These are phyloP conservation scores for Trifolium dubium DNA, from an alignment of 306 rosid genomes.

Conservation along the genomic window DNA sequence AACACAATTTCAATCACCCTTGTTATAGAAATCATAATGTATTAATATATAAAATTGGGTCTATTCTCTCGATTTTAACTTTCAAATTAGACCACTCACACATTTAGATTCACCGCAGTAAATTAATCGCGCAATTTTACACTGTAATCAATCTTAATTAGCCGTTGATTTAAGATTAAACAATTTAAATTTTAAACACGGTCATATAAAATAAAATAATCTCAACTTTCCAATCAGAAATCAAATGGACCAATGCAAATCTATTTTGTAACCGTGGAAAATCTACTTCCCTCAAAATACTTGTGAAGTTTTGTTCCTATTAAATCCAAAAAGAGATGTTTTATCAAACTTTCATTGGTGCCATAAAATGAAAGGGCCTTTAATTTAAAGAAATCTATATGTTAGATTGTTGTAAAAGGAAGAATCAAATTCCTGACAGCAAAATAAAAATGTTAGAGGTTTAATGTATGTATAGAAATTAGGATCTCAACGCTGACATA, in stretches of 20 bases:
- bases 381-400: constrained; percentile 29
- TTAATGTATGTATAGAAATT: constrained; percentile 34
- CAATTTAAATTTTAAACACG: no score
- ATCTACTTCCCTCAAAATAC: neutral
- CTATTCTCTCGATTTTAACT: neutral
- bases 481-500: constrained; percentile 47
- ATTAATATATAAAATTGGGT: neutral
- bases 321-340: constrained; percentile 8
- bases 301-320: constrained; percentile 6
- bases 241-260: no score
- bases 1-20: no score
- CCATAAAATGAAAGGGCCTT: constrained; percentile 29
- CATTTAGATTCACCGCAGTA: no score
- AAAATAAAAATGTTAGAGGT: constrained; percentile 24
- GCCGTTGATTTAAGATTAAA: no score
- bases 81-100: neutral
- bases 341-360: constrained; percentile 20
- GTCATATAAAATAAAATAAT: no score
- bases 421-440: constrained; percentile 50
- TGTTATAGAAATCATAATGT: no score
- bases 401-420: constrained; percentile 33
- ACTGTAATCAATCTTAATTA: no score
- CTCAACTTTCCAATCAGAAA: no score
- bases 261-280: no score
- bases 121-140: no score